These are phyloP conservation scores for Phytophthora nicotianae DNA, from an alignment of 352 stramenopile genomes.

Conservation along the genomic window DNA sequence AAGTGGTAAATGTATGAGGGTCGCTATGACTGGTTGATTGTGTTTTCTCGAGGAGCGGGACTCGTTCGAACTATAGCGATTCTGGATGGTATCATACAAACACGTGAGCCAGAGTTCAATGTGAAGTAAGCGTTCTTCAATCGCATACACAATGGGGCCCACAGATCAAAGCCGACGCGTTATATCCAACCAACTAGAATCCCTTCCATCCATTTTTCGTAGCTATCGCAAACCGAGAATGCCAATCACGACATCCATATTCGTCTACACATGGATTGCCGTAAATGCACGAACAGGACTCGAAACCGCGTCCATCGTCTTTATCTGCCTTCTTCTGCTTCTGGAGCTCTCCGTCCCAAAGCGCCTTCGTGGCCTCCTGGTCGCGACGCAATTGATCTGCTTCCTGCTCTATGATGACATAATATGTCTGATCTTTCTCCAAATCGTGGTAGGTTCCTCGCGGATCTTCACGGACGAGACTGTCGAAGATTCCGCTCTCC, in stretches of 20 bases:
- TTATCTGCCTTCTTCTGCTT: conserved; percentile 41
- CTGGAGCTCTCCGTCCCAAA: conserved; percentile 45
- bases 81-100: too few species aligned
- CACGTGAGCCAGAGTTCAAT: too few species aligned
- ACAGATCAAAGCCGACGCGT: too few species aligned
- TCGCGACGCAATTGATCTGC: conserved; percentile 69
- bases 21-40: too few species aligned
- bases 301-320: conserved; percentile 71
- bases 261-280: conserved; percentile 91
- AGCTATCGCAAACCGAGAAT: conserved; percentile 81
- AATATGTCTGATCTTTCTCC: conserved; percentile 73
- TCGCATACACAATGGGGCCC: too few species aligned
- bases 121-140: too few species aligned
- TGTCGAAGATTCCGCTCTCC: conserved; percentile 54
- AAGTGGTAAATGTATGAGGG: too few species aligned
- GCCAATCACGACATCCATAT: conserved; percentile 91
- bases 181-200: conserved; percentile 55
- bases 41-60: too few species aligned
- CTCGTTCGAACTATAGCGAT: too few species aligned
- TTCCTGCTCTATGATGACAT: conserved; percentile 85
- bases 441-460: conserved; percentile 73
- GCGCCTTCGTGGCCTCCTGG: conserved; percentile 62
- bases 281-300: conserved; percentile 90
- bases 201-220: conserved; percentile 91
- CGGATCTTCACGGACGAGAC: conserved; percentile 72